These are phyloP conservation scores for Agastache rugosa DNA, from an alignment of 257 asterid species.

Conservation along the genomic window DNA sequence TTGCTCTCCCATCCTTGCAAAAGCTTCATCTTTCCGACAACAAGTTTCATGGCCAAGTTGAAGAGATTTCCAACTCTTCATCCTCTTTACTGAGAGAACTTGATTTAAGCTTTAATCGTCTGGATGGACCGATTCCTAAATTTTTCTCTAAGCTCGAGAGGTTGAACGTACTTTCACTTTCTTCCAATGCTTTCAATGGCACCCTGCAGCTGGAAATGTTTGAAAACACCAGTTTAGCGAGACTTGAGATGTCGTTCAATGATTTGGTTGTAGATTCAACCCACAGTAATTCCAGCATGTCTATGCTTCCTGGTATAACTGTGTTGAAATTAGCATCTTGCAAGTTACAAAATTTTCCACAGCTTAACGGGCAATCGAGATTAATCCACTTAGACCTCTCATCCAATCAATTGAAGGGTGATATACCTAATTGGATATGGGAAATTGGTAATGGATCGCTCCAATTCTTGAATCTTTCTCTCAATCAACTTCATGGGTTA, in stretches of 20 bases:
- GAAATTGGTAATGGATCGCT: conserved; percentile 33
- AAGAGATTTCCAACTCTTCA: conserved; percentile 27
- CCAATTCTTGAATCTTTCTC: conserved; percentile 48
- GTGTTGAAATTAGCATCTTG: conserved; percentile 56
- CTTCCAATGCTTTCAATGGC: conserved; percentile 49
- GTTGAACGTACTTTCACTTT: conserved; percentile 43
- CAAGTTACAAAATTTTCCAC: conserved; percentile 48
- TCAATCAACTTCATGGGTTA: conserved; percentile 36
- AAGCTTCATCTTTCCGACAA: conserved; percentile 46
- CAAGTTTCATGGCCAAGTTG: conserved; percentile 47
- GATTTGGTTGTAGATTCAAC: neutral
- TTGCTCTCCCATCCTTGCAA: conserved; percentile 47
- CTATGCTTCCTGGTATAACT: conserved; percentile 17
- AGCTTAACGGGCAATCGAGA: conserved; percentile 30
- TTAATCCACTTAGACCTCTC: conserved; percentile 54
- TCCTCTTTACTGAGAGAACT: conserved; percentile 37
- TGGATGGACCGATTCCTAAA: conserved; percentile 45
- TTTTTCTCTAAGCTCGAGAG: conserved; percentile 39
- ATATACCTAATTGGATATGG: conserved; percentile 69
- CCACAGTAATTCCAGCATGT: conserved; percentile 17
- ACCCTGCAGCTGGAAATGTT: conserved; percentile 35
- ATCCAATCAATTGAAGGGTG: conserved; percentile 44
- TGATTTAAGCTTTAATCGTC: conserved; percentile 48
- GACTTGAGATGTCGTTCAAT: neutral
- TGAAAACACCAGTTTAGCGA: neutral